Base-by-base conservation (phyloP, 495 filamentous ascomycete genomes). In the Aspergillus incahuasiensis region DNA sequence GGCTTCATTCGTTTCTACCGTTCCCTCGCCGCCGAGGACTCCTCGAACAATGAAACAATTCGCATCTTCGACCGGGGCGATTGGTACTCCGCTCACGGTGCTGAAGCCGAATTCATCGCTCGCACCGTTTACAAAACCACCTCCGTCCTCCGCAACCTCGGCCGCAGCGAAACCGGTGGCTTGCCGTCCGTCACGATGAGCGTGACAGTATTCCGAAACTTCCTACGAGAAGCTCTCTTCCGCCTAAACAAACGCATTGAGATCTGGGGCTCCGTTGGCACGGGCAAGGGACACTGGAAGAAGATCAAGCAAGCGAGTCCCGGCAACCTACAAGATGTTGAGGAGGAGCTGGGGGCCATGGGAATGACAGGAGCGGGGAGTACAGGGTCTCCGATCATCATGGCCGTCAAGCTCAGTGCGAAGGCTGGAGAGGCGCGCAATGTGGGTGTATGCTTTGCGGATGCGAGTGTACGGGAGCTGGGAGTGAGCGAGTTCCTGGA, bases 401-500 rank as follows among this genome's bases (percentile, higher is more conserved):
- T 98, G 6, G 89, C 94, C 3, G 90, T 98, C 63, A 97, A 96
- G 73, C 87, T 97, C 34, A 86, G 88, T 0, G 86, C 89, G 2
- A 92, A 88, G 65, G 92, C 91, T 2, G 81, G 84, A 0, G 91
- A 96, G 68, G 90, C 87, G 2, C 78, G 95, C 45, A 88, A 81
- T 54, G 90, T 98, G 2, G 94, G 94, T 12, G 92, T 97, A 21
- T 97, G 94, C 72, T 99, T 99, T 73, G 94, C 95, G 7, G 94
- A 99, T 81, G 94, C 94, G 9, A 97, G 89, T 63, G 92, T 96
- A 58, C 80, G 95, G 48, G 94, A 99, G 72, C 81, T 99, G 0
- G 94, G 94, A 22, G 91, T 99, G 35, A 95, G 88, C 78, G 94
- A 99, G 67, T 99, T 99, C 63, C 79, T 95, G 22, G 94, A 99